Base-by-base conservation (phyloP, 164 flowering plant genomes). In the Magnolia officinalis region DNA sequence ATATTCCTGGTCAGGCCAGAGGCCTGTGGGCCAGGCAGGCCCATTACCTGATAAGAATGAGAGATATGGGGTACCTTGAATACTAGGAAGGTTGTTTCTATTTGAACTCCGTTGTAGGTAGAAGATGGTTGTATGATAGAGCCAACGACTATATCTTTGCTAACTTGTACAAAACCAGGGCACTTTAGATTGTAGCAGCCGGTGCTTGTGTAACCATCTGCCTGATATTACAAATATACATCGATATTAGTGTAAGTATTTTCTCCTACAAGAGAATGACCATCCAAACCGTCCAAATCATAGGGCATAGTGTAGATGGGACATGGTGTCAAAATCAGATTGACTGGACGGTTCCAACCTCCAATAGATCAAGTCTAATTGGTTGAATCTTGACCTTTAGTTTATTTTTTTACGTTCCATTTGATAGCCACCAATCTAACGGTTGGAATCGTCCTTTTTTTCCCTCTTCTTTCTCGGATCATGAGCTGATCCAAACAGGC, bases 111-210 rank as follows among this genome's bases (percentile, higher is more conserved):
- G 20, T 52, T 20, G 63, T 72, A 52, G 63, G 26, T 21, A 51
- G 79, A 77, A 21, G 50, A 23, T 1, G 75, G 75, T 3, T 19
- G 23, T 8, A 77, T 6, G 13, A 2, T 19, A 16, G 16, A 59
- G 3, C 76, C 80, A 26, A 67, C 21, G 24, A 66, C 26, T 26
- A 67, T 26, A 29, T 51, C 63, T 14, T 16, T 50, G 72, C 29
- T 66, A 14, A 73, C 49, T 72, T 72, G 76, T n/a, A 77, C 71
- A 31, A 77, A 77, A 31, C 80, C 80, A 3, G 80, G 75, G 76
- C 76, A 77, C 50, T 65, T 64, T 13, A 55, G 21, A 29, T 77
- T 77, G 72, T 64, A 66, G 72, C 80, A 77, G 18, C 80, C 80
- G 13, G 80, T 77, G 20, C 14, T 52, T 6, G n/a, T 24, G 55